Evolutionary conservation across 768 basidiomycete genomes (phyloP), one percentile per base, ranked within the genome.

Genomic region (Leccinum disarticulatum): DNA sequence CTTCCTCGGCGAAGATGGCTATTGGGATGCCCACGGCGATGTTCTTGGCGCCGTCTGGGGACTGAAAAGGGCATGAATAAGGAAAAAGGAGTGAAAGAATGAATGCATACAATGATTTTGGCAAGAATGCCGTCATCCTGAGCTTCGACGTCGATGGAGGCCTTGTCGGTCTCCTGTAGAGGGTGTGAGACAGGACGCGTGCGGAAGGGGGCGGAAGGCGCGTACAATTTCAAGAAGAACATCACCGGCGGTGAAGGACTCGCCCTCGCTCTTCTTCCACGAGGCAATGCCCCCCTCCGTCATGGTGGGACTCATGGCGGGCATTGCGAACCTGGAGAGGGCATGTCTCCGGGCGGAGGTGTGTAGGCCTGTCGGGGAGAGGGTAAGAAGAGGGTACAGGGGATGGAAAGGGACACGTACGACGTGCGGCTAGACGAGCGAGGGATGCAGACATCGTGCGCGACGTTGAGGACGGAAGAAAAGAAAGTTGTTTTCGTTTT

Each of bases 231-330:
- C 96, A 51, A 98, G 87, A 60, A 99, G 77, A 63, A 99, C 95
- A 69, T 99, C 97, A 27, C 97, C 96, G 7, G 87, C 85, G 17
- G 86, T 64, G 72, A 96, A 99, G 2, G 87, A 54, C 67, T 98
- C 95, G 57, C 97, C 97, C 74, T 98, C 96, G 76, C 89, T 88
- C 79, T 91, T 90, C 83, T 98, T 98, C 95, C 97, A 99, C 33
- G 83, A 82, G 50, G 96, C 91, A 73, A 99, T 97, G 63, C 96
- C 97, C 63, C 97, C 97, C 80, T 98, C 97, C 3, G 95, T 95
- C 97, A 99, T 99, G 59, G 97, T 99, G 33, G 97, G 97, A 63
- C 93, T 96, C 96, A 98, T 99, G 66, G 97, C 95, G 59, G 95
- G 95, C 93, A 97, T 95, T 63, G 87, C 80, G 79, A 98, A 95